Percentiles rank a stretch among this genome's conserved stretches.
Conservation (phyloP, 306 rosid species). For the Sicyos baderoa region DNA sequence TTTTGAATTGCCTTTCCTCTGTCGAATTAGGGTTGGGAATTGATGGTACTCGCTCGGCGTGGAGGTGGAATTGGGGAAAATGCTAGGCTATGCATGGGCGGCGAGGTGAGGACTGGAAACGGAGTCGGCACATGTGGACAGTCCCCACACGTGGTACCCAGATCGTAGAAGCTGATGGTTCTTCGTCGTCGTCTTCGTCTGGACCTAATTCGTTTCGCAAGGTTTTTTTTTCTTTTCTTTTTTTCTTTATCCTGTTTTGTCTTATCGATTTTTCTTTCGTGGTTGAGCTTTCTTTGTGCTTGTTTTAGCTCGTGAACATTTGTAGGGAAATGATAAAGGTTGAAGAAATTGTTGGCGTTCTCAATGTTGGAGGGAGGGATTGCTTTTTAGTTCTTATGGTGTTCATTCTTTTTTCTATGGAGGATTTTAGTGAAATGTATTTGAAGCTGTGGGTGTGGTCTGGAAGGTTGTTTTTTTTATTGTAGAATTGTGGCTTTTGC, state of each 20-base stretch:
- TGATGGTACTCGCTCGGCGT: conserved; percentile 37
- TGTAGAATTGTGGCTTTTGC: background rate
- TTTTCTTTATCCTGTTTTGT: background rate
- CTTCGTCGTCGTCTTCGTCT: conserved; percentile 34
- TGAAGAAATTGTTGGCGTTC: background rate
- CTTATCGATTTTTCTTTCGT: too few species aligned
- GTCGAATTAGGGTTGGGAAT: conserved; percentile 24
- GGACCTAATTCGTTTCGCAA: conserved; percentile 42
- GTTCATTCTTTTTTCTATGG: background rate
- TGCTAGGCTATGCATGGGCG: conserved; percentile 70
- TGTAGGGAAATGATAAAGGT: background rate
- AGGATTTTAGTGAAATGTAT: background rate
- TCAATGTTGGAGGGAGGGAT: conserved; percentile 11
- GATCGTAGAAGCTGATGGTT: conserved; percentile 35
- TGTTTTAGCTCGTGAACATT: background rate
- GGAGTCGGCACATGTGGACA: conserved; percentile 58
- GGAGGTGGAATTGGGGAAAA: conserved; percentile 52
- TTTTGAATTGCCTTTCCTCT: conserved; percentile 20
- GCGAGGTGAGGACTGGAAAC: conserved; percentile 47
- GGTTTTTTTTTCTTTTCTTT: conserved; percentile 24
- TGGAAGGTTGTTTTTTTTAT: background rate
- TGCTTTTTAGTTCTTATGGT: background rate
- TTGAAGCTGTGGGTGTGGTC: background rate
- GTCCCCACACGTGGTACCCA: conserved; percentile 37
- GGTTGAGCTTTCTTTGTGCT: background rate